Evolutionary conservation across 2,329 filamentous ascomycete genomes (phyloP).

Genomic region (Alternaria longipes): DNA sequence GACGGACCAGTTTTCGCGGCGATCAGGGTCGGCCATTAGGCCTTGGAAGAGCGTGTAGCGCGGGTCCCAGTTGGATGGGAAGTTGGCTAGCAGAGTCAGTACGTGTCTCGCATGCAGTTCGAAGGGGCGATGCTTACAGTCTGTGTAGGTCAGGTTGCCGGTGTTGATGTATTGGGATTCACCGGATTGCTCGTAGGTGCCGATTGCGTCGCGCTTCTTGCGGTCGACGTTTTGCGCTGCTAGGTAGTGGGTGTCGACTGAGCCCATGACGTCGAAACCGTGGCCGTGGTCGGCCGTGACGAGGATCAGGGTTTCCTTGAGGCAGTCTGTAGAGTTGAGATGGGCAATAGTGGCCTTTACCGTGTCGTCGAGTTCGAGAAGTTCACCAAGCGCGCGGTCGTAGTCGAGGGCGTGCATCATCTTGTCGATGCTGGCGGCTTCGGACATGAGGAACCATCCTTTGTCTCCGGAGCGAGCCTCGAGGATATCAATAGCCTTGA

Average conservation of each 20-base stretch:
- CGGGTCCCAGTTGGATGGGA: conserved; percentile 86
- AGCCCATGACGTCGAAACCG: conserved; percentile 87
- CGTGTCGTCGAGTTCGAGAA: conserved; percentile 86
- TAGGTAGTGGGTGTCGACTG: conserved; percentile 81
- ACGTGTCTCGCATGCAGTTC: no score
- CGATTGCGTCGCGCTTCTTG: conserved; percentile 77
- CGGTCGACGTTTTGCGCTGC: conserved; percentile 71
- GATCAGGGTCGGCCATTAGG: conserved; percentile 75
- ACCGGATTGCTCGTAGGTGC: conserved; percentile 76
- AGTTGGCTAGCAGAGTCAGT: conserved; percentile 58
- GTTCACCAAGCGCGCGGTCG: conserved; percentile 82
- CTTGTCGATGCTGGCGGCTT: conserved; percentile 87
- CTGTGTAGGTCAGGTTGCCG: conserved; percentile 68
- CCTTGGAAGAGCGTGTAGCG: conserved; percentile 82
- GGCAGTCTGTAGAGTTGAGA: conserved; percentile 70
- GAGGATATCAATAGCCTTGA: conserved; percentile 86
- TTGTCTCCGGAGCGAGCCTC: conserved; percentile 69
- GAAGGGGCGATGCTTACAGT: background rate
- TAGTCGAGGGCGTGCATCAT: conserved; percentile 89
- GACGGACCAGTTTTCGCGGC: conserved; percentile 78
- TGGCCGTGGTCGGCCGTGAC: conserved; percentile 91
- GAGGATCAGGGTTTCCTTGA: conserved; percentile 80
- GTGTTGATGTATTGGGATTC: conserved; percentile 77
- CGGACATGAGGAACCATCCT: conserved; percentile 88
- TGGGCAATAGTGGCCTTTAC: conserved; percentile 77